Percentiles rank a stretch among this genome's conserved stretches.
Evolutionary conservation across 176 grass and related monocot genomes (phyloP).

Genomic region (Lolium rigidum): DNA sequence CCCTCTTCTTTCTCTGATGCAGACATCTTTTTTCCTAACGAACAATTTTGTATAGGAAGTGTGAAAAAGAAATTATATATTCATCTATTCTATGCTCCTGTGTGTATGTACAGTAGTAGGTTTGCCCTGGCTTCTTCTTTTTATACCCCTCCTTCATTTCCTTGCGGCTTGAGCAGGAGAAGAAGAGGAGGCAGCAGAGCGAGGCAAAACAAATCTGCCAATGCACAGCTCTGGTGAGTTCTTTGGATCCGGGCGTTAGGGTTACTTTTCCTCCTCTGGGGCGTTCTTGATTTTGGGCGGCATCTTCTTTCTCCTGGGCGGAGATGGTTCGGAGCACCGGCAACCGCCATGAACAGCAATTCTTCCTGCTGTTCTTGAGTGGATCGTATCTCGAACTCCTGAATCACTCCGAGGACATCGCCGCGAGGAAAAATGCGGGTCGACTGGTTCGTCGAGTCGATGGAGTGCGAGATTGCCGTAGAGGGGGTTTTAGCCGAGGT

Average conservation of each 20-base stretch:
- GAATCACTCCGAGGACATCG: not conserved
- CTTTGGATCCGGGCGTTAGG: conserved; percentile 45
- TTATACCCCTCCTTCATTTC: conserved; percentile 55
- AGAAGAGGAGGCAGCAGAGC: not conserved
- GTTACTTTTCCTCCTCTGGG: conserved; percentile 10
- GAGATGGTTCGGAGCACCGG: not conserved
- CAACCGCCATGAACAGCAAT: conserved; percentile 25
- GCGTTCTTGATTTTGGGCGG: conserved; percentile 32
- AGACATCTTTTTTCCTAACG: conserved; percentile 28
- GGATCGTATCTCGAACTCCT: not conserved
- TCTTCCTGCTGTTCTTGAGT: conserved; percentile 16
- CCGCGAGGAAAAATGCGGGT: conserved; percentile 10
- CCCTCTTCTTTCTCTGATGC: not conserved
- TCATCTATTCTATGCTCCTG: not conserved
- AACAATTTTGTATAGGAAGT: not conserved
- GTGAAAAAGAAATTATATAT: conserved; percentile 27
- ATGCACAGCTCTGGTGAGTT: conserved; percentile 58
- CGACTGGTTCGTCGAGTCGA: conserved; percentile 9
- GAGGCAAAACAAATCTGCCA: conserved; percentile 20
- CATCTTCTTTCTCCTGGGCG: not conserved
- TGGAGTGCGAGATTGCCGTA: not conserved
- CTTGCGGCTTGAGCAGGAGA: conserved; percentile 43
- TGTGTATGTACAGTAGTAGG: conserved; percentile 12
- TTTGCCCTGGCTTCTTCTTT: conserved; percentile 47
- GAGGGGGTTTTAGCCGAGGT: conserved; percentile 25